A percentile compares a stretch with the other conserved stretches of the same genome.
Evolutionary conservation across 768 basidiomycete genomes (phyloP).

Genomic region (Tulasnella sp.): DNA sequence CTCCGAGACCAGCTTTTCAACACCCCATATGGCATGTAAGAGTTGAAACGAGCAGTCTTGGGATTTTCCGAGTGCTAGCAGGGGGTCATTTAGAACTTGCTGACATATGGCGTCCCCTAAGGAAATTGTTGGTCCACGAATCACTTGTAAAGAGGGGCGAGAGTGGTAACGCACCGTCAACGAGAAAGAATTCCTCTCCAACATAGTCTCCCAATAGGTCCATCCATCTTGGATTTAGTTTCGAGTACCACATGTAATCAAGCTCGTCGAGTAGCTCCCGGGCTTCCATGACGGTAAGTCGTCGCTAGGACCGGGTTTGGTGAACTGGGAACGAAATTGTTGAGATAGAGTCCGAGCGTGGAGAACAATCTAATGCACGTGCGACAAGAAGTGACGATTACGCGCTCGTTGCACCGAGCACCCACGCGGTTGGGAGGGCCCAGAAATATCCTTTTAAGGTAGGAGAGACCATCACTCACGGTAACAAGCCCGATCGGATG

Average conservation of each 20-base stretch:
- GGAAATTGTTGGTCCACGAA: neutral
- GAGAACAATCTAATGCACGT: neutral
- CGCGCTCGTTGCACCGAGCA: no score
- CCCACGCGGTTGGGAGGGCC: neutral
- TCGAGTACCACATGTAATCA: conserved; percentile 10
- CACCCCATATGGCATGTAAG: conserved; percentile 58
- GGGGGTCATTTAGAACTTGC: conserved; percentile 59
- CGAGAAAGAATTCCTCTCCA: conserved; percentile 64
- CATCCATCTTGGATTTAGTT: conserved; percentile 55
- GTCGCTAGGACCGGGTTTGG: neutral
- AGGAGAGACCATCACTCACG: no score
- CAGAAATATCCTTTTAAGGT: neutral
- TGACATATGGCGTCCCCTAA: conserved; percentile 68
- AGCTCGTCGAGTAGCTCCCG: neutral
- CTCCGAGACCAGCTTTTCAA: conserved; percentile 57
- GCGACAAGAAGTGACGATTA: no score
- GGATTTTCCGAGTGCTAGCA: conserved; percentile 55
- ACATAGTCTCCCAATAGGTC: conserved; percentile 73
- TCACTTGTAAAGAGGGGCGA: neutral
- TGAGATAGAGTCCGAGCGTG: neutral
- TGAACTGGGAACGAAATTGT: neutral
- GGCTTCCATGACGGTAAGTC: neutral
- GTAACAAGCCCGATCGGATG: no score
- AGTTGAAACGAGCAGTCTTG: conserved; percentile 63
- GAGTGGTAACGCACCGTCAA: conserved; percentile 56